These are phyloP conservation scores for Prillingera fragicola DNA, from an alignment of 1,284 basidiomycete genomes.

Conservation along the genomic window DNA sequence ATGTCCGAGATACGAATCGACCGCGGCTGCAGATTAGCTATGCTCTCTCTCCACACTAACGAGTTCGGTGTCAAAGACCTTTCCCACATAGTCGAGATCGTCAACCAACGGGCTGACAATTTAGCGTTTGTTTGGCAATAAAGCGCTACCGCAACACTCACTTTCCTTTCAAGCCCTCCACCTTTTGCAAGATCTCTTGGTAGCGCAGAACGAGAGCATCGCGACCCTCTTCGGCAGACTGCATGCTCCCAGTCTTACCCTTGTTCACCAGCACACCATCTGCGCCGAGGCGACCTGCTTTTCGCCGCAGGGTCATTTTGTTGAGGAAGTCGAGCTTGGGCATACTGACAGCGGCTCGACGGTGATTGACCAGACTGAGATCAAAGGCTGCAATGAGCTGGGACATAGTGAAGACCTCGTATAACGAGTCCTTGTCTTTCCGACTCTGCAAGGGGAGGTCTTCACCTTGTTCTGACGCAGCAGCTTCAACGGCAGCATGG, in stretches of 20 bases:
- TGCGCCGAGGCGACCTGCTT: conserved; percentile 31
- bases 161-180: conserved; percentile 29
- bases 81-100: conserved; percentile 33
- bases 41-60: conserved; percentile 21
- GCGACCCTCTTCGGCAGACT: conserved; percentile 13
- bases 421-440: conserved; percentile 32
- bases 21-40: conserved; percentile 55
- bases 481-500: conserved; percentile 29
- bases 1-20: conserved; percentile 64
- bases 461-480: conserved; percentile 4
- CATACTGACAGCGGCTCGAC: conserved; percentile 40
- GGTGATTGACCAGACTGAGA: conserved; percentile 34
- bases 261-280: conserved; percentile 42
- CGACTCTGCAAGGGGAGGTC: conserved; percentile 38
- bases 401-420: conserved; percentile 40
- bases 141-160: conserved; percentile 14
- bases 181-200: conserved; percentile 32
- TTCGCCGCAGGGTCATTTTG: conserved; percentile 43
- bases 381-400: conserved; percentile 41
- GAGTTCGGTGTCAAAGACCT: conserved; percentile 44
- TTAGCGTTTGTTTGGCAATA: no score
- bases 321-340: conserved; percentile 46
- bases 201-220: conserved; percentile 30
- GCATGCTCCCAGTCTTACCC: conserved; percentile 12
- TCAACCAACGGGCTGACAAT: conserved; percentile 29